Conservation (phyloP, 2,329 filamentous ascomycete genomes). For the Setomelanomma holmii region DNA sequence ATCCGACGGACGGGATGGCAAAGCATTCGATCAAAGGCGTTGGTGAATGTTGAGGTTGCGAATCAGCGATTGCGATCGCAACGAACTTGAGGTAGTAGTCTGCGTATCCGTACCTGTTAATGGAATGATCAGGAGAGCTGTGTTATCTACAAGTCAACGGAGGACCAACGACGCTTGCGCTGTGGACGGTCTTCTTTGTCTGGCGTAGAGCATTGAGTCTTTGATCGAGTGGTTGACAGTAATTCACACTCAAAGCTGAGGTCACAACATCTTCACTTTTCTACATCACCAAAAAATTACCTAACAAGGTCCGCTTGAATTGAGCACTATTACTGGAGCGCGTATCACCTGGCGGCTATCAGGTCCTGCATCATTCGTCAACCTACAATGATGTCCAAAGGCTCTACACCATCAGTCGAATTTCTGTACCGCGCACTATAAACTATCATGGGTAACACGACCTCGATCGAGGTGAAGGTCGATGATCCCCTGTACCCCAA, state of each 20-base stretch:
- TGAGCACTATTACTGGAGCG: background rate
- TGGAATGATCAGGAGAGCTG: background rate
- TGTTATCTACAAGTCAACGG: background rate
- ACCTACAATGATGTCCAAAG: background rate
- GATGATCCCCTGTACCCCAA: background rate
- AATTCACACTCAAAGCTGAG: background rate
- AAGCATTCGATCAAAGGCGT: background rate
- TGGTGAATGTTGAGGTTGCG: background rate
- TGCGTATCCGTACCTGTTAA: too few species aligned
- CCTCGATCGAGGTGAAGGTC: conserved; percentile 2
- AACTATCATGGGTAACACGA: conserved; percentile 7
- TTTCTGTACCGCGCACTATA: background rate
- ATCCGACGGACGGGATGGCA: background rate
- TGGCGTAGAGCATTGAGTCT: background rate
- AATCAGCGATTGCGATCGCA: background rate
- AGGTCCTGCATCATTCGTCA: background rate
- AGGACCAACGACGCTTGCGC: background rate
- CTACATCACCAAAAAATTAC: background rate
- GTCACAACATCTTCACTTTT: background rate
- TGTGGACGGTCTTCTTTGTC: background rate
- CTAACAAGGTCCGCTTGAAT: background rate
- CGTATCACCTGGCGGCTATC: background rate
- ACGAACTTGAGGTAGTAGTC: too few species aligned
- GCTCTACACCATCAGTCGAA: background rate
- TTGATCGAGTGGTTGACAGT: background rate